A percentile compares a stretch with the other conserved stretches of the same genome.
phyloP scores from a whole-genome alignment of 208 protist species.

The Leishmania martiniquensis region DNA sequence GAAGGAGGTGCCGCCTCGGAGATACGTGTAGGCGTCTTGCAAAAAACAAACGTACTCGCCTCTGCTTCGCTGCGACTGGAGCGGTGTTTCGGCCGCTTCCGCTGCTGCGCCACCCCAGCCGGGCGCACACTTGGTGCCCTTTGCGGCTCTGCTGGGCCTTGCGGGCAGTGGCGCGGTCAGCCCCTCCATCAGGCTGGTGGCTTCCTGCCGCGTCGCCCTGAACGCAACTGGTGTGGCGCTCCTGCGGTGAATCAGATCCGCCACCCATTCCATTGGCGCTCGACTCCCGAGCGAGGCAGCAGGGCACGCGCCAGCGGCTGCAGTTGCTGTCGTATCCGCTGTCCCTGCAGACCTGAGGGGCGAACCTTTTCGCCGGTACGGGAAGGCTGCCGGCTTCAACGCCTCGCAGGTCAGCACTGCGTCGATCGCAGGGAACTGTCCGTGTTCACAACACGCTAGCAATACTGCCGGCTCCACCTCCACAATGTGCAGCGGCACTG shows the following conservation, averaged over 20 bases:
- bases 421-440: conserved; percentile 42
- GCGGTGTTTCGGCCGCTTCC: not conserved
- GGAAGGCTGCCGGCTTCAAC: not conserved
- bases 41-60: conserved; percentile 12
- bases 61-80: not conserved
- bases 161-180: not conserved
- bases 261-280: not conserved
- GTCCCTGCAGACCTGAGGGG: not conserved
- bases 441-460: conserved; percentile 45
- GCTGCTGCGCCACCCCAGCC: not conserved
- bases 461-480: conserved; percentile 80
- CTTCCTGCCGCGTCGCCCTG: not conserved
- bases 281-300: not conserved
- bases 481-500: conserved; percentile 69
- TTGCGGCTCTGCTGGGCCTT: not conserved
- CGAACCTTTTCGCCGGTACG: not conserved
- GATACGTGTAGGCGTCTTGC: conserved; percentile 54
- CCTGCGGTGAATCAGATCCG: not conserved
- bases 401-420: not conserved
- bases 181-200: not conserved
- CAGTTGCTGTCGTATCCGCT: not conserved
- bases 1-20: conserved; percentile 8
- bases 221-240: not conserved
- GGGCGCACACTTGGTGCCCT: not conserved
- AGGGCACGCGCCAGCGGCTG: not conserved